Evolutionary conservation across 2,329 filamentous ascomycete species (phyloP).

Genomic region (Scolecobasidium constrictum): DNA sequence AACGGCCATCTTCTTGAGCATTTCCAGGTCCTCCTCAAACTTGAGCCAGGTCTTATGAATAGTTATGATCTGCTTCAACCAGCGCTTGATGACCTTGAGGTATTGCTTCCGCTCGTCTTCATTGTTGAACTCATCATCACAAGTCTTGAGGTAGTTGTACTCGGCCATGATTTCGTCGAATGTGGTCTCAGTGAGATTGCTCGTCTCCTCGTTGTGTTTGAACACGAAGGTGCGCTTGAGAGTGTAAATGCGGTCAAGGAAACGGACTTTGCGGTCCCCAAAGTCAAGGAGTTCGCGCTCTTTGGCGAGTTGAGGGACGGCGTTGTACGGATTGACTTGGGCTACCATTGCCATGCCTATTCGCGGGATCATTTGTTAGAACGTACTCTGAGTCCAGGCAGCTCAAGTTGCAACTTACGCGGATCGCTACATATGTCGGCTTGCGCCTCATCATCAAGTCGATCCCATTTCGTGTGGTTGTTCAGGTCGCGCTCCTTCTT

Average conservation of each 20-base stretch:
- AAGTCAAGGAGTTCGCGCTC: neutral
- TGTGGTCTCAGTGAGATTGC: neutral
- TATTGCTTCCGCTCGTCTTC: neutral
- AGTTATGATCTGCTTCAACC: neutral
- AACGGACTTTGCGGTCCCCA: neutral
- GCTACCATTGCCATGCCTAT: neutral
- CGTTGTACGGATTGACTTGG: neutral
- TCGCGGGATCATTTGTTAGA: too few relatives aligned
- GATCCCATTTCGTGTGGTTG: too few relatives aligned
- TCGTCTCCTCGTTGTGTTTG: neutral
- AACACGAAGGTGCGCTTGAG: neutral
- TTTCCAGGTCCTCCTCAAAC: neutral
- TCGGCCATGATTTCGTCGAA: neutral
- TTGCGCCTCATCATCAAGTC: too few relatives aligned
- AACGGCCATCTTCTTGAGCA: neutral
- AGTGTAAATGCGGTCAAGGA: neutral
- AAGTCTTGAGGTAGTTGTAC: neutral
- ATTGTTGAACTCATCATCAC: neutral
- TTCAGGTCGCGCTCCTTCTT: too few relatives aligned
- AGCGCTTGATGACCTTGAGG: neutral
- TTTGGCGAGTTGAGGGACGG: neutral
- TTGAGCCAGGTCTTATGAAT: neutral
- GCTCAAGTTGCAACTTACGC: too few relatives aligned
- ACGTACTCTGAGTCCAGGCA: too few relatives aligned
- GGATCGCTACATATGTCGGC: neutral